Evolutionary conservation across 257 asterid genomes (phyloP).

Genomic region (Nicotiana undulata): DNA sequence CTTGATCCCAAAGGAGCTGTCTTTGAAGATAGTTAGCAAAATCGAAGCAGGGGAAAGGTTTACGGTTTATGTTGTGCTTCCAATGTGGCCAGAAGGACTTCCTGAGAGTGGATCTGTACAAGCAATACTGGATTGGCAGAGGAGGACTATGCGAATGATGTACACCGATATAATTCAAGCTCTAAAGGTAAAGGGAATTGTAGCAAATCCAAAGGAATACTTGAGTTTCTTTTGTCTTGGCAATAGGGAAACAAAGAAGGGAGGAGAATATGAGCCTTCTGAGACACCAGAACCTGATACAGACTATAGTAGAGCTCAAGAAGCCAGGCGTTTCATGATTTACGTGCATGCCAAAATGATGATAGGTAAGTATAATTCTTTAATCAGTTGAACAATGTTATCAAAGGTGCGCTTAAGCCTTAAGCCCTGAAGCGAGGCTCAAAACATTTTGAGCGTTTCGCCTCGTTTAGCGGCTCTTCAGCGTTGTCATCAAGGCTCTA

Average conservation of each 20-base stretch:
- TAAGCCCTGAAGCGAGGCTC: no score
- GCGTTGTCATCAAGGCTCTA: no score
- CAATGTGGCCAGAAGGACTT: constrained; percentile 16
- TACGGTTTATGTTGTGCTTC: constrained; percentile 11
- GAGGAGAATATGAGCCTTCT: constrained; percentile 13
- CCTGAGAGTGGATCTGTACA: constrained; percentile 11
- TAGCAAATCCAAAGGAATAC: background rate
- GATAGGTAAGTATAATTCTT: constrained; percentile 4
- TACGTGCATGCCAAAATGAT: constrained; percentile 14
- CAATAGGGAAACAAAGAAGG: constrained; percentile 10
- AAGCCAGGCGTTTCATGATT: constrained; percentile 16
- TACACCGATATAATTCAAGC: constrained; percentile 6
- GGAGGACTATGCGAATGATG: constrained; percentile 13
- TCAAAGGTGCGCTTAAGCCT: no score
- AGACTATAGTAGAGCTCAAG: constrained; percentile 9
- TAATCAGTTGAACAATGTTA: background rate
- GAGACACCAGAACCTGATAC: constrained; percentile 4
- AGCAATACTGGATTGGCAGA: constrained; percentile 15
- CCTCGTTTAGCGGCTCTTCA: no score
- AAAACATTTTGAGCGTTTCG: no score
- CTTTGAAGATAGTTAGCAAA: constrained; percentile 1
- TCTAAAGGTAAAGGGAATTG: background rate
- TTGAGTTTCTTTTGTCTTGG: constrained; percentile 16
- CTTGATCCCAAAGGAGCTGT: constrained; percentile 9
- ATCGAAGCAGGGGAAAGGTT: constrained; percentile 9